Evolutionary conservation across 116 monocot genomes (phyloP).

Genomic region (Phalaenopsis hybrid): DNA sequence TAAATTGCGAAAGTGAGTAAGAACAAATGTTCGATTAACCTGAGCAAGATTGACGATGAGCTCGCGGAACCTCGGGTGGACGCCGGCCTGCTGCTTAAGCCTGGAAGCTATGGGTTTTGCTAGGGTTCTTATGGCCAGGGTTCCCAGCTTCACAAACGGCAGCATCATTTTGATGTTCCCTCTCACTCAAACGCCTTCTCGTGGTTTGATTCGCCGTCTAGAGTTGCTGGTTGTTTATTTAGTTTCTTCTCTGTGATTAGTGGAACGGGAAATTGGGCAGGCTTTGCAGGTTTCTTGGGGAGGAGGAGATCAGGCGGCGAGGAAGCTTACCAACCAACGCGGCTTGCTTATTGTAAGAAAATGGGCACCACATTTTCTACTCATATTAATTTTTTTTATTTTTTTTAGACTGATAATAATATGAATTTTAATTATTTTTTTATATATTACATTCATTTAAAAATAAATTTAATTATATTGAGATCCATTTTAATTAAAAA

Average conservation of each 20-base stretch:
- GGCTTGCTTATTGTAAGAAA: not conserved
- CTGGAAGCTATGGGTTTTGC: constrained; percentile 32
- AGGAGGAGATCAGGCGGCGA: not conserved
- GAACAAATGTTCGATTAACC: constrained; percentile 5
- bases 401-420: too few relatives aligned
- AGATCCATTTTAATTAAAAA: too few relatives aligned
- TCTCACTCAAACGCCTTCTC: not conserved
- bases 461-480: too few relatives aligned
- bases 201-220: not conserved
- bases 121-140: constrained; percentile 27
- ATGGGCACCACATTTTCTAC: too few relatives aligned
- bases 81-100: constrained; percentile 31
- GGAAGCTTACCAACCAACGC: not conserved
- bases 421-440: too few relatives aligned
- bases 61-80: constrained; percentile 32
- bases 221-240: not conserved
- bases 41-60: constrained; percentile 34
- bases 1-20: not conserved
- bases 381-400: too few relatives aligned
- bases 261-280: not conserved
- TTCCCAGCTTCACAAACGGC: constrained; percentile 28
- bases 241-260: not conserved
- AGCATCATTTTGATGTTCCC: not conserved
- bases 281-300: constrained; percentile 1
- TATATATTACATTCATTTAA: too few relatives aligned